These are phyloP conservation scores for Pestalotiopsis sp. DNA, from an alignment of 2,329 filamentous ascomycete species.

Conservation along the genomic window DNA sequence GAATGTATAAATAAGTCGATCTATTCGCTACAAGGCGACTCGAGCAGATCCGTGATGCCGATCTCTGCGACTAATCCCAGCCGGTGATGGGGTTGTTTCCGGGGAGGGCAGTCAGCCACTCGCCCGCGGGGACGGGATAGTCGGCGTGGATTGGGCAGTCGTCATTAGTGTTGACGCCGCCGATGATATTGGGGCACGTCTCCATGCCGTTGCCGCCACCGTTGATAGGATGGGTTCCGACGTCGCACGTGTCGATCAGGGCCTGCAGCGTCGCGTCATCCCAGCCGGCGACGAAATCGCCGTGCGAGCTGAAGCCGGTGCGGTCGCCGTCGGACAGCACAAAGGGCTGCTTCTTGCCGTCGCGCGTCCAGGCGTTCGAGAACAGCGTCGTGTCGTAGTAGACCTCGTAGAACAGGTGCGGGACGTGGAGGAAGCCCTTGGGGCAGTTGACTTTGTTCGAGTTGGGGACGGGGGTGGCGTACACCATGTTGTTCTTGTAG, in stretches of 20 bases:
- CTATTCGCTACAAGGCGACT: no score
- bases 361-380: slow-evolving; percentile 51
- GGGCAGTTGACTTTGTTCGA: slow-evolving; percentile 56
- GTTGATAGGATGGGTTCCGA: slow-evolving; percentile 34
- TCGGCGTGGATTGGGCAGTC: slow-evolving; percentile 54
- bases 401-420: slow-evolving; percentile 60
- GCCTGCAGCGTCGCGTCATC: slow-evolving; percentile 64
- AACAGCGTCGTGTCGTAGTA: slow-evolving; percentile 63
- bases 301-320: slow-evolving; percentile 72
- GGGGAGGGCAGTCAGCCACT: slow-evolving; percentile 49
- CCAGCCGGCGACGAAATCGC: slow-evolving; percentile 76
- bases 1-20: no score
- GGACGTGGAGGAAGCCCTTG: slow-evolving; percentile 54
- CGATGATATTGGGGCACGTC: slow-evolving; percentile 59
- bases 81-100: slow-evolving; percentile 58
- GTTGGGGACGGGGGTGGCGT: slow-evolving; percentile 48
- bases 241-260: slow-evolving; percentile 69
- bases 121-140: slow-evolving; percentile 45
- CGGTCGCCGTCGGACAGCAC: slow-evolving; percentile 70
- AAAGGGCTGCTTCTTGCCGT: slow-evolving; percentile 62
- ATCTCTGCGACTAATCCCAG: slow-evolving; percentile 37
- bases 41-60: background rate
- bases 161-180: slow-evolving; percentile 49
- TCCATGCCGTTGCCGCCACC: slow-evolving; percentile 56
- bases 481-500: slow-evolving; percentile 68